phyloP scores from a whole-genome alignment of 305 asterid species.

The Rubia tinctorum region DNA sequence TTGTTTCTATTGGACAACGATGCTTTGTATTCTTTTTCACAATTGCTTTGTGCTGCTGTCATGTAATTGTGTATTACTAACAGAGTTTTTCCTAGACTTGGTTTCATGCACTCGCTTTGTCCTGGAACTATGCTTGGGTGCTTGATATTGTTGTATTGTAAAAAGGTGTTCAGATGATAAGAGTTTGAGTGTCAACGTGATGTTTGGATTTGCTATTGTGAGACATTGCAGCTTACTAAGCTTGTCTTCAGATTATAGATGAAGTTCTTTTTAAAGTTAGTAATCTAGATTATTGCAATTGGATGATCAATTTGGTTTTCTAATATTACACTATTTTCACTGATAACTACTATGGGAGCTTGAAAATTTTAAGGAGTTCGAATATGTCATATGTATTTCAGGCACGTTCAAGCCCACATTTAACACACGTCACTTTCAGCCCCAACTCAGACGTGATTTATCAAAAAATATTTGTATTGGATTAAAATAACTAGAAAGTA shows the following conservation, averaged over 20 bases:
- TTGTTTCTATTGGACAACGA: not conserved
- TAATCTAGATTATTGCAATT: not conserved
- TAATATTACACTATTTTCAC: not conserved
- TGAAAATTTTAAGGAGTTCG: constrained; percentile 2
- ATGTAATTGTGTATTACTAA: not conserved
- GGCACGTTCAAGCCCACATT: constrained; percentile 79
- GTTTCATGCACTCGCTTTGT: not conserved
- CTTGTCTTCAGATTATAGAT: not conserved
- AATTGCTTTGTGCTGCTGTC: not conserved
- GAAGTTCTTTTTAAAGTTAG: not conserved
- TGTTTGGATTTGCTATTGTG: not conserved
- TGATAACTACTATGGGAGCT: not conserved
- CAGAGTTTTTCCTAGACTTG: not conserved
- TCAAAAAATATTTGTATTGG: no score
- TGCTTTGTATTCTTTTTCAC: not conserved
- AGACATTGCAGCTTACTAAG: not conserved
- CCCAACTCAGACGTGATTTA: constrained; percentile 73
- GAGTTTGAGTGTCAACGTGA: not conserved
- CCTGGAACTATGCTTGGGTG: constrained; percentile 5
- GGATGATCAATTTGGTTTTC: not conserved
- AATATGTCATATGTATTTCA: constrained; percentile 28
- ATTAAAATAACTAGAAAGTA: no score
- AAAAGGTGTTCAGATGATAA: not conserved
- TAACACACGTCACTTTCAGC: constrained; percentile 90
- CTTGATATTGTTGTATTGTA: not conserved